These are phyloP conservation scores for Botrytis pseudocinerea DNA, from an alignment of 2,329 filamentous ascomycete species.

Conservation along the genomic window DNA sequence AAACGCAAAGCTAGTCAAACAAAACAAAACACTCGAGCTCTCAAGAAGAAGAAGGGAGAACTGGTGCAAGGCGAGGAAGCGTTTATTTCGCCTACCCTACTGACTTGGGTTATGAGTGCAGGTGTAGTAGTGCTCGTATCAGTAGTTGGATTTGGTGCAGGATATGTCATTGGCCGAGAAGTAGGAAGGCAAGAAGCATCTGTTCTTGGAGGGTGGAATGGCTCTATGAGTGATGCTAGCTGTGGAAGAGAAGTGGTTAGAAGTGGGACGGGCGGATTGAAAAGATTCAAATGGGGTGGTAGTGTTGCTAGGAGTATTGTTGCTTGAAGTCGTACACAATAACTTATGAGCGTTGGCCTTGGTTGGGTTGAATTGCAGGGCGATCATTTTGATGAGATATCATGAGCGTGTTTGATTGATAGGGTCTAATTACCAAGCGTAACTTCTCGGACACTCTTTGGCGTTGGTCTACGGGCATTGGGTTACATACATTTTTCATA, in stretches of 20 bases:
- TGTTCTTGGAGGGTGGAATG: constrained; percentile 36
- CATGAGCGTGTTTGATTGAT: background rate
- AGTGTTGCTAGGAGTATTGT: constrained; percentile 35
- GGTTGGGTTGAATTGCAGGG: background rate
- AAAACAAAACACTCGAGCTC: constrained; percentile 50
- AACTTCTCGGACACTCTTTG: background rate
- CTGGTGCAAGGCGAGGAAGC: constrained; percentile 43
- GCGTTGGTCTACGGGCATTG: background rate
- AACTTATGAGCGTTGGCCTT: background rate
- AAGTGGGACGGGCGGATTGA: constrained; percentile 32
- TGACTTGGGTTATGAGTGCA: constrained; percentile 65
- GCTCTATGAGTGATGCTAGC: constrained; percentile 28
- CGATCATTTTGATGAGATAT: background rate
- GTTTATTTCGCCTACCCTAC: constrained; percentile 58
- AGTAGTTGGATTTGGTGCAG: constrained; percentile 68
- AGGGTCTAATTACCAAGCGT: background rate
- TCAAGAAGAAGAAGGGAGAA: constrained; percentile 51
- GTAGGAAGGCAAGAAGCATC: constrained; percentile 59
- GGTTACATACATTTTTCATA: background rate
- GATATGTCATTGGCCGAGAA: constrained; percentile 67
- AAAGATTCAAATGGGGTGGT: constrained; percentile 39
- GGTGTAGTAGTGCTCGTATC: constrained; percentile 68
- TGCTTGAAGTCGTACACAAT: constrained; percentile 27
- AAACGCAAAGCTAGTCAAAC: constrained; percentile 35
- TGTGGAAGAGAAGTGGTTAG: constrained; percentile 37